Conservation (phyloP, 768 basidiomycete genomes). For the Tricholoma furcatifolium region DNA sequence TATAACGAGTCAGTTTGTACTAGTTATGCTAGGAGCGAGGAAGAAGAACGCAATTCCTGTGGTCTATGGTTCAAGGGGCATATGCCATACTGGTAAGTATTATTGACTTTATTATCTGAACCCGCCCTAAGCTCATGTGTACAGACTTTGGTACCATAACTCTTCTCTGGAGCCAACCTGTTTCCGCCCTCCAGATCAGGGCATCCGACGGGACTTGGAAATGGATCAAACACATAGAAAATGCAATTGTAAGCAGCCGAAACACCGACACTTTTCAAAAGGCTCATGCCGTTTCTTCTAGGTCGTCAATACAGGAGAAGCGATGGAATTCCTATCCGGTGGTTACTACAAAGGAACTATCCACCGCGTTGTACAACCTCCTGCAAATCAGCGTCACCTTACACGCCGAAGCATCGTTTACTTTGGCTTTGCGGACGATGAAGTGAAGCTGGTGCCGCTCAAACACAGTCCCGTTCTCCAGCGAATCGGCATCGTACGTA, state of each 20-base stretch:
- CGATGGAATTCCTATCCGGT: constrained; percentile 44
- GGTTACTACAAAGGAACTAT: constrained; percentile 45
- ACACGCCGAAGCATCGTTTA: constrained; percentile 45
- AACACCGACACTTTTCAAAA: not conserved
- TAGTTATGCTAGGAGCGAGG: constrained; percentile 38
- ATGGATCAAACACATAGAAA: constrained; percentile 43
- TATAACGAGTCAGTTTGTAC: not conserved
- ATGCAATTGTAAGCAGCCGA: constrained; percentile 33
- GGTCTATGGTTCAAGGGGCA: constrained; percentile 50
- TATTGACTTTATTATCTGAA: not conserved
- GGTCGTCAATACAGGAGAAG: constrained; percentile 46
- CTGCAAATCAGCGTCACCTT: constrained; percentile 38
- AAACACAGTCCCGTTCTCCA: constrained; percentile 39
- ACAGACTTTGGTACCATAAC: constrained; percentile 41
- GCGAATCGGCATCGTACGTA: constrained; percentile 29
- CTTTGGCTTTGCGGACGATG: constrained; percentile 42
- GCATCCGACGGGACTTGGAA: constrained; percentile 39
- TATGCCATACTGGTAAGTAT: constrained; percentile 40
- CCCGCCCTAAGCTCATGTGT: not conserved
- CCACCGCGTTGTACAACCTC: constrained; percentile 46
- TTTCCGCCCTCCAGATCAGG: constrained; percentile 42
- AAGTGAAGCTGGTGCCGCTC: constrained; percentile 34
- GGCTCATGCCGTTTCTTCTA: not conserved
- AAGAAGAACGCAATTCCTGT: constrained; percentile 38
- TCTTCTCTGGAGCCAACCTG: constrained; percentile 45